These are phyloP conservation scores for Phytophthora lateralis DNA, from an alignment of 352 stramenopile species.

Conservation along the genomic window DNA sequence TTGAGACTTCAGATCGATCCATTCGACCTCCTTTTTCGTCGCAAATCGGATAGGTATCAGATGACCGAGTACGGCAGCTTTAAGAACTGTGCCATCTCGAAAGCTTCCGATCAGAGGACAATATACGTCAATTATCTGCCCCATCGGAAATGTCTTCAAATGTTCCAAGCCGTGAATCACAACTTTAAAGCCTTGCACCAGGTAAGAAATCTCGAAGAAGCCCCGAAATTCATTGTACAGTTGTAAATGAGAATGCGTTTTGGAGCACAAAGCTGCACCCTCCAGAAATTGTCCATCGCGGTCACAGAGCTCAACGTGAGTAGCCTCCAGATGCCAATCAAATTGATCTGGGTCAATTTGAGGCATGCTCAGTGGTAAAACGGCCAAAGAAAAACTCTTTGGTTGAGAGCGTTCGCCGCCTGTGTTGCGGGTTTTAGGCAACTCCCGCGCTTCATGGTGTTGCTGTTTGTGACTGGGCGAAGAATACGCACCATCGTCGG, in stretches of 20 bases:
- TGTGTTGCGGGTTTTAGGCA: too few relatives aligned
- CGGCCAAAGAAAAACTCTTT: background rate
- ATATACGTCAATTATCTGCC: too few relatives aligned
- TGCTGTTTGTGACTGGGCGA: background rate
- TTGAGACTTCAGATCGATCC: too few relatives aligned
- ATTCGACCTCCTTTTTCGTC: too few relatives aligned
- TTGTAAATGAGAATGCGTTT: conserved; percentile 43
- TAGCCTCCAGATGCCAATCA: conserved; percentile 61
- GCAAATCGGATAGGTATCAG: too few relatives aligned
- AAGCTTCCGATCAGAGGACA: too few relatives aligned
- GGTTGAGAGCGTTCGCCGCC: too few relatives aligned
- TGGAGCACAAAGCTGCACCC: conserved; percentile 52
- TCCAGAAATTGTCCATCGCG: conserved; percentile 36
- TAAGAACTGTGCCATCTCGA: too few relatives aligned
- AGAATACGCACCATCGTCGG: conserved; percentile 2
- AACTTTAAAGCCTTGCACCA: conserved; percentile 54
- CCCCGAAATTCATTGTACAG: conserved; percentile 58
- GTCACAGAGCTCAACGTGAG: conserved; percentile 57
- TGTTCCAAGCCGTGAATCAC: conserved; percentile 41
- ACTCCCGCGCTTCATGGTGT: too few relatives aligned
- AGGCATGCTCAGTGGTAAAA: conserved; percentile 10
- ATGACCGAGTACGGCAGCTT: too few relatives aligned
- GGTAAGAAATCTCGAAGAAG: conserved; percentile 53
- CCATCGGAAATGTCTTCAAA: too few relatives aligned
- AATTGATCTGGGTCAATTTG: conserved; percentile 31